A percentile compares a stretch with the other conserved stretches of the same genome.
Evolutionary conservation across 2,329 filamentous ascomycete genomes (phyloP).

Genomic region (Trichoderma asperellum): DNA sequence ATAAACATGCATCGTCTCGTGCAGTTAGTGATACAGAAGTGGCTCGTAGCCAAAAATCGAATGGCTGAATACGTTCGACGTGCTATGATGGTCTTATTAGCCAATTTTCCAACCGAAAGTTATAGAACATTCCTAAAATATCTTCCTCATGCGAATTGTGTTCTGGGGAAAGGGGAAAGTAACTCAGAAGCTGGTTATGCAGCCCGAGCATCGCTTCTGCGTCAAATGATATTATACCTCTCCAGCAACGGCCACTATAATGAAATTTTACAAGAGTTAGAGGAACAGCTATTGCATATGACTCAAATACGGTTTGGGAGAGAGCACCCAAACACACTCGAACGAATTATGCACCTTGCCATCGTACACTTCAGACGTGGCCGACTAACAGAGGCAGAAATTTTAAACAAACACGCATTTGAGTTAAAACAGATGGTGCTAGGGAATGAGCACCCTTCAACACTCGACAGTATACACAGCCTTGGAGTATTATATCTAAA

Average conservation of each 20-base stretch:
- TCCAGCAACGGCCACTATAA: background rate
- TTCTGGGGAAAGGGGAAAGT: background rate
- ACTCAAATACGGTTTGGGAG: background rate
- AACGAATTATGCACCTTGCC: background rate
- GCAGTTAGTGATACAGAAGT: slow-evolving; percentile 40
- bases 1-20: slow-evolving; percentile 42
- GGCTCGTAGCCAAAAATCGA: slow-evolving; percentile 31
- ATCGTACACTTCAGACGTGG: background rate
- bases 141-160: background rate
- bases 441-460: background rate
- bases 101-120: background rate
- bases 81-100: background rate
- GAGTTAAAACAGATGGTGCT: background rate
- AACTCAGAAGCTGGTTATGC: background rate
- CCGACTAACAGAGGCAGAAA: background rate
- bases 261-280: background rate
- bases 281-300: background rate
- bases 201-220: background rate
- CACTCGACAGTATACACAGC: background rate
- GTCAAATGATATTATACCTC: background rate
- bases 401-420: background rate
- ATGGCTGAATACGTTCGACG: background rate
- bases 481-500: background rate
- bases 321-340: background rate
- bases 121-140: background rate